Conservation (phyloP, 805 yeast genomes). For the Candida suzukii region DNA sequence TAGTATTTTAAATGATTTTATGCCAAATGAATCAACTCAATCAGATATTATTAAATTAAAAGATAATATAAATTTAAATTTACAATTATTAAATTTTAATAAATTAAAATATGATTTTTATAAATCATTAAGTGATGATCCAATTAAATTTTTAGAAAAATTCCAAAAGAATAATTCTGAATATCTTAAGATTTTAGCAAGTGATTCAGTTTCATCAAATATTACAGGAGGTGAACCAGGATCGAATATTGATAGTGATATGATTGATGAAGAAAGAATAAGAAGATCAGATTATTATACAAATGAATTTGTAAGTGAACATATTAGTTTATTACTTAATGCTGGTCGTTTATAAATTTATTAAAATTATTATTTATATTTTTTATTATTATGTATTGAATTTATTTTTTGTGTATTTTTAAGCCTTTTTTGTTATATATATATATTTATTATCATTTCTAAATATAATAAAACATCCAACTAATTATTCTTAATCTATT, state of each 20-base stretch:
- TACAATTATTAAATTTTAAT: conserved; percentile 46
- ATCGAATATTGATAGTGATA: conserved; percentile 23
- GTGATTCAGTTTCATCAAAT: conserved; percentile 43
- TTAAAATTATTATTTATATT: not conserved
- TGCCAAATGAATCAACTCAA: conserved; percentile 34
- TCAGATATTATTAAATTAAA: conserved; percentile 28
- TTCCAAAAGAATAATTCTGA: conserved; percentile 79
- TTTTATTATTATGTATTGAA: not conserved
- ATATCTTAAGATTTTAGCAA: conserved; percentile 76
- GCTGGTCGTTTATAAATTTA: conserved; percentile 28
- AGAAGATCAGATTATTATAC: conserved; percentile 79
- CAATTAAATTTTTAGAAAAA: conserved; percentile 63
- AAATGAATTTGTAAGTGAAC: conserved; percentile 72
- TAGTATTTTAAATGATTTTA: conserved; percentile 35
- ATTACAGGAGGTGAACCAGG: not conserved
- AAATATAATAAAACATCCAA: not conserved
- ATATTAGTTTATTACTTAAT: conserved; percentile 67
- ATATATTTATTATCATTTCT: not conserved
- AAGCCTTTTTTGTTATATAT: not conserved
- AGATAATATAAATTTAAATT: conserved; percentile 36
- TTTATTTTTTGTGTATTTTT: not conserved
- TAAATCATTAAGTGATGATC: conserved; percentile 64
- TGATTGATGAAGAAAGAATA: conserved; percentile 72
- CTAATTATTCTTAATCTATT: not conserved
- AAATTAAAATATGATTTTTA: conserved; percentile 73